phyloP scores from a whole-genome alignment of 768 basidiomycete species.

The Tricholoma sp. region DNA sequence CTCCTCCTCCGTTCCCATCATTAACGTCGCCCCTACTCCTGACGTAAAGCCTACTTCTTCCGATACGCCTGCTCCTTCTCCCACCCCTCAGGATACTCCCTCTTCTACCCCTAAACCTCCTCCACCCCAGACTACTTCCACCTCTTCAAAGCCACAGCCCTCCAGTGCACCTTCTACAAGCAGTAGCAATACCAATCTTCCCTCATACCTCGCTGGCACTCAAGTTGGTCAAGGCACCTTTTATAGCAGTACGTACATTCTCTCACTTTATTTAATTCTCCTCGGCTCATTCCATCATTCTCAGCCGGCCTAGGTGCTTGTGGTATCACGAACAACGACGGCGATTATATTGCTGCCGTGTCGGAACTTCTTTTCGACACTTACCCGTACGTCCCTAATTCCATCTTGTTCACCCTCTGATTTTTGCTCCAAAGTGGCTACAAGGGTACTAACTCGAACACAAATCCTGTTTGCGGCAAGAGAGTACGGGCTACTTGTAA shows the following conservation, averaged over 20 bases:
- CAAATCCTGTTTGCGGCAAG: conserved; percentile 66
- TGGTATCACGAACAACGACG: conserved; percentile 49
- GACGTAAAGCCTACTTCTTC: neutral
- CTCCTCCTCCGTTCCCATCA: conserved; percentile 7
- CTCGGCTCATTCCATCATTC: conserved; percentile 5
- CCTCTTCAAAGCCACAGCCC: conserved; percentile 15
- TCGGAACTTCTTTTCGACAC: conserved; percentile 50
- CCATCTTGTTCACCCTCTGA: neutral
- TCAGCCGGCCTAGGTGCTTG: conserved; percentile 61
- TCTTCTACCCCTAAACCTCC: too few species aligned
- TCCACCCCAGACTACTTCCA: conserved; percentile 10
- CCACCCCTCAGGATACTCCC: too few species aligned
- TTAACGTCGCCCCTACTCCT: conserved; percentile 13
- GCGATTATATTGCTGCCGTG: conserved; percentile 53
- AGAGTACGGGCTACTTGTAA: conserved; percentile 45
- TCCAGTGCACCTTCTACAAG: conserved; percentile 4
- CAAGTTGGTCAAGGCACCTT: conserved; percentile 54
- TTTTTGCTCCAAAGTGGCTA: conserved; percentile 39
- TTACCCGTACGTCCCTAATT: conserved; percentile 45
- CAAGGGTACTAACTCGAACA: conserved; percentile 58
- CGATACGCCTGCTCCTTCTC: too few species aligned
- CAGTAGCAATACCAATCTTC: conserved; percentile 18
- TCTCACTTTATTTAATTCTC: neutral
- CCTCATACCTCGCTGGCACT: conserved; percentile 41
- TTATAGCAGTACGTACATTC: conserved; percentile 37